Conservation (phyloP, 257 asterid species). For the Solanum chiquidenum region DNA sequence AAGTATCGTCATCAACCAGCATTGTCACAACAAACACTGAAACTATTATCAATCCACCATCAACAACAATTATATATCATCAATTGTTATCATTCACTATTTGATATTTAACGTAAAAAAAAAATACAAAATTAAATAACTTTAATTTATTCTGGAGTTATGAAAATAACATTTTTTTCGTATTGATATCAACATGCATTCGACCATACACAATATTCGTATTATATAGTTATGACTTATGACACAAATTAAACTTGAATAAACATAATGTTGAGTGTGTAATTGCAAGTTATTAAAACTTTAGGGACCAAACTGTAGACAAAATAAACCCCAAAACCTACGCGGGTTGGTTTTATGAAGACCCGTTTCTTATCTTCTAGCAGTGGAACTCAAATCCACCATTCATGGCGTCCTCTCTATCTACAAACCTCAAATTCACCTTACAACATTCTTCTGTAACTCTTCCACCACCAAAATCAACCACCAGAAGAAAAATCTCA, state of each 20-base stretch:
- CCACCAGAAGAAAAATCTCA: slow-evolving; percentile 15
- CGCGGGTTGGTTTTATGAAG: not conserved
- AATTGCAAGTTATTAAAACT: not conserved
- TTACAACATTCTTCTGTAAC: slow-evolving; percentile 1
- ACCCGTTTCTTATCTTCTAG: not conserved
- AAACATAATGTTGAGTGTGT: not conserved
- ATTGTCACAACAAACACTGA: not conserved
- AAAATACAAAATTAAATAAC: no score
- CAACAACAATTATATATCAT: not conserved
- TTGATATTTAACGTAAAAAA: no score
- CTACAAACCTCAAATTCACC: slow-evolving; percentile 7
- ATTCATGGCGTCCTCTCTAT: not conserved
- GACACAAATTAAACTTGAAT: not conserved
- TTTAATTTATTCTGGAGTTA: not conserved
- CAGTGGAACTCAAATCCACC: not conserved
- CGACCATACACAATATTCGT: no score
- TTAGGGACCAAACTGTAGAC: not conserved
- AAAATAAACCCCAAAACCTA: not conserved
- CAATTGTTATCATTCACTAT: not conserved
- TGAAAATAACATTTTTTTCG: no score
- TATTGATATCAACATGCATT: no score
- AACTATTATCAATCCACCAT: not conserved
- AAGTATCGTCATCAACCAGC: not conserved
- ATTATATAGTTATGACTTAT: no score
- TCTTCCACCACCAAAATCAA: not conserved